These are phyloP conservation scores for Metrosideros polymorpha DNA, from an alignment of 441 rosid species.

Conservation along the genomic window DNA sequence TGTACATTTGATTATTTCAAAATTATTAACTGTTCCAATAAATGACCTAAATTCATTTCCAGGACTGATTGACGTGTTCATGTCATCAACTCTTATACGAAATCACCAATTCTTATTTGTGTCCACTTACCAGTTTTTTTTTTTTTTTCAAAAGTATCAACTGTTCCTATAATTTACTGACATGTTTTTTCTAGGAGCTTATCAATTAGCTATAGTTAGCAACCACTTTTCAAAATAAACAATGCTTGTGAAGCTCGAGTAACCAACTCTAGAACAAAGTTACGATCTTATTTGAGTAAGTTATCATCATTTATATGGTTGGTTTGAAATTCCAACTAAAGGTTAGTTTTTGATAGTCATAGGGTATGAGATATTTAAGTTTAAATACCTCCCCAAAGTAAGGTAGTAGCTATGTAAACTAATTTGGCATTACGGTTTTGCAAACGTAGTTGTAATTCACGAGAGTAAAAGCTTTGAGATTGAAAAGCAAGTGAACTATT, in stretches of 20 bases:
- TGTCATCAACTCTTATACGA: background rate
- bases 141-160: background rate
- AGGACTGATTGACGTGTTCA: background rate
- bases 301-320: background rate
- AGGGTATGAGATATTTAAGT: background rate
- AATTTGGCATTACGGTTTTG: background rate
- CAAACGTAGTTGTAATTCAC: background rate
- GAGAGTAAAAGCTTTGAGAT: background rate
- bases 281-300: background rate
- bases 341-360: background rate
- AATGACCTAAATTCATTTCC: background rate
- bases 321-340: background rate
- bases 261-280: background rate
- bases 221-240: background rate
- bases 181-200: background rate
- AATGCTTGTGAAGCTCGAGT: background rate
- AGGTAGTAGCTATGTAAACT: background rate
- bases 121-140: background rate
- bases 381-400: background rate
- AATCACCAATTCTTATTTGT: background rate
- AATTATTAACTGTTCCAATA: background rate
- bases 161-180: background rate
- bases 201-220: background rate
- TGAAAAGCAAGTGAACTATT: background rate
- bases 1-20: background rate